Evolutionary conservation across 2,329 filamentous ascomycete species (phyloP).

Genomic region (Aureobasidium sp.): DNA sequence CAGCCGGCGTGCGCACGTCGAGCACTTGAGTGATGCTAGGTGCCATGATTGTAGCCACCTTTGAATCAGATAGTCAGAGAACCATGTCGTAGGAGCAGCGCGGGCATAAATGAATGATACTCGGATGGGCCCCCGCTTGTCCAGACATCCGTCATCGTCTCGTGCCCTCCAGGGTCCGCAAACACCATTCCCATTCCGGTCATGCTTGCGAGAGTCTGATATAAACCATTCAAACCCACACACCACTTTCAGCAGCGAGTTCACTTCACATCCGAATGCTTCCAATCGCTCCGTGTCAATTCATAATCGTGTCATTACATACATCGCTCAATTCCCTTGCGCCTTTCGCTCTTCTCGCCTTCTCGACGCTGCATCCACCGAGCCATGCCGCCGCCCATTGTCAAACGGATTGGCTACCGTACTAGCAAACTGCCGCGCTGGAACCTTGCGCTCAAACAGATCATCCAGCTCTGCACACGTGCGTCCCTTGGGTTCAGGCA

Average conservation of each 20-base stretch:
- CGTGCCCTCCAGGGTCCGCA: not conserved
- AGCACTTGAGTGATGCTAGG: not conserved
- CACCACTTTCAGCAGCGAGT: not conserved
- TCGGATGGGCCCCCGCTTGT: not conserved
- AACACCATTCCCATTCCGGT: not conserved
- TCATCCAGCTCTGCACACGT: slow-evolving; percentile 49
- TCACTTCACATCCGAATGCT: not conserved
- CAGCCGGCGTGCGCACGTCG: not conserved
- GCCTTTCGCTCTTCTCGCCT: not conserved
- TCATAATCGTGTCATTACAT: slow-evolving; percentile 3
- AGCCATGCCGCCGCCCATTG: not conserved
- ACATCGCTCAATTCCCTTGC: not conserved
- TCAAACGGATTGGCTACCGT: slow-evolving; percentile 18
- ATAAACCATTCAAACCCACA: not conserved
- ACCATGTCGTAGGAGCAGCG: not conserved
- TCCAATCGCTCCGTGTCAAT: not conserved
- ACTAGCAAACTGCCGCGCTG: slow-evolving; percentile 33
- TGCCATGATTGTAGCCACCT: not conserved
- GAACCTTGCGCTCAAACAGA: slow-evolving; percentile 41
- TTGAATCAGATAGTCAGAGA: not conserved
- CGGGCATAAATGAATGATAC: not conserved
- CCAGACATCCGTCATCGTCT: slow-evolving; percentile 3
- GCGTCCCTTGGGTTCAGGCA: slow-evolving; percentile 47
- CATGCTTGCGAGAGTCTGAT: slow-evolving; percentile 3
- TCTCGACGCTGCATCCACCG: not conserved